Base-by-base conservation (phyloP, 169 alveolate species). In the Amoebophrya sp. region DNA sequence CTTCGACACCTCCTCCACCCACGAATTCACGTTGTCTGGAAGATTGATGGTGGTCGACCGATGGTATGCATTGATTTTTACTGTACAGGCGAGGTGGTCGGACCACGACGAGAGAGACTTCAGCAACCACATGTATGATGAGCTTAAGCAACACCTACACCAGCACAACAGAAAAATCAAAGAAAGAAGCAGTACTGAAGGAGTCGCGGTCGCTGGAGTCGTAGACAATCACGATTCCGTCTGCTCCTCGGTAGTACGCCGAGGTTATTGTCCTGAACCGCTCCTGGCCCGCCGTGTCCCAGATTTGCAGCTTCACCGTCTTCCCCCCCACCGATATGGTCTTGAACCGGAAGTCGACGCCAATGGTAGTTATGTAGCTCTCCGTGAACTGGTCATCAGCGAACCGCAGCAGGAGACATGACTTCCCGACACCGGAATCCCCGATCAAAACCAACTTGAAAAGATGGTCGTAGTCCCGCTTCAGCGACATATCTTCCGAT, bases 261-360 rank as follows among this genome's bases (percentile, higher is more conserved):
- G 92, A 69, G 45, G 99, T 98, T 41, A 98, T 97, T 40, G 99
- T 97, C 69, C 99, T 92, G 93, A 98, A 98, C 43, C 99, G 92
- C 93, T 98, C 99, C 93, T 98, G 98, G 29, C 99, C 99, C 0
- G 99, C 99, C 0, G 99, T 98, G 92, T 98, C 99, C 99, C 99
- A 97, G 67, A 97, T 96, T 93, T 96, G 96, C 43, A 96, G 95
- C 92, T 97, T 97, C 67, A 95, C 95, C 0, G 95, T 91, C 91
- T 92, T 92, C 29, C 92, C 94, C 88, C 93, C 94, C 1, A 92
- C 94, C 0, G 91, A 91, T 45, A 92, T 92, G 4, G 93, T 91
- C 93, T 91, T 97, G 91, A 92, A 90, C 40, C 92, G 94, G 93
- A 96, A 96, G 92, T 96, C 98, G 34, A 96, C 98, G 0, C 98